Conservation (phyloP, 352 stramenopile genomes). For the Globisporangium takayamanum region DNA sequence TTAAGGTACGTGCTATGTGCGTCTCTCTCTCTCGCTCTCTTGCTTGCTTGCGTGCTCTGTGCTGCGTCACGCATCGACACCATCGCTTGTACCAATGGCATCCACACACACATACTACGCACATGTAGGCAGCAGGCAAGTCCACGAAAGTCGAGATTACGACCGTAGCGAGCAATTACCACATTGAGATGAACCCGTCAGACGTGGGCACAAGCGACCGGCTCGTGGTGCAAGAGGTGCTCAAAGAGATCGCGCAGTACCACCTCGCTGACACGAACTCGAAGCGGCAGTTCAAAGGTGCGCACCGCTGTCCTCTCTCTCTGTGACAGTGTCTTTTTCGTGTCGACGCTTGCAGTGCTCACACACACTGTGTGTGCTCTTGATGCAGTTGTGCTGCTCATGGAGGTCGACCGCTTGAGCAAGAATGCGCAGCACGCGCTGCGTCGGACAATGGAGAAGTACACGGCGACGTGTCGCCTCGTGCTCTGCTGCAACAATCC, state of each 20-base stretch:
- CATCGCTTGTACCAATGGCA: background rate
- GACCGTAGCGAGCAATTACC: constrained; percentile 96
- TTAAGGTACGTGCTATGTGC: constrained; percentile 64
- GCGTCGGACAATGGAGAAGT: constrained; percentile 97
- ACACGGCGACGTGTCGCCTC: constrained; percentile 92
- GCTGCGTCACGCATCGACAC: no score
- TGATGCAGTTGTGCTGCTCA: constrained; percentile 91
- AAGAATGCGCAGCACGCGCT: constrained; percentile 97
- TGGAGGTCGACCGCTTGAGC: constrained; percentile 97
- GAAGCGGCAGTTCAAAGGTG: constrained; percentile 65
- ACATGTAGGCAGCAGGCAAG: constrained; percentile 34
- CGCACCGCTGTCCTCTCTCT: background rate
- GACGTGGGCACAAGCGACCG: constrained; percentile 96
- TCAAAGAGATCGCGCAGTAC: constrained; percentile 99
- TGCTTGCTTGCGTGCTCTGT: no score
- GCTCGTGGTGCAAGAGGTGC: constrained; percentile 97
- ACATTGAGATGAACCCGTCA: constrained; percentile 98
- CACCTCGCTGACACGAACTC: constrained; percentile 74
- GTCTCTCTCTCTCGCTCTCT: background rate
- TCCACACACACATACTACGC: background rate
- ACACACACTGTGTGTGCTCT: background rate
- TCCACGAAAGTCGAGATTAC: constrained; percentile 96
- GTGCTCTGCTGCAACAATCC: constrained; percentile 97
- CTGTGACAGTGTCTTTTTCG: no score
- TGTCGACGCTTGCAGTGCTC: no score